Percentiles rank a stretch among this genome's conserved stretches.
Evolutionary conservation across 1,284 basidiomycete species (phyloP).

Genomic region (Termitomyces sp.): DNA sequence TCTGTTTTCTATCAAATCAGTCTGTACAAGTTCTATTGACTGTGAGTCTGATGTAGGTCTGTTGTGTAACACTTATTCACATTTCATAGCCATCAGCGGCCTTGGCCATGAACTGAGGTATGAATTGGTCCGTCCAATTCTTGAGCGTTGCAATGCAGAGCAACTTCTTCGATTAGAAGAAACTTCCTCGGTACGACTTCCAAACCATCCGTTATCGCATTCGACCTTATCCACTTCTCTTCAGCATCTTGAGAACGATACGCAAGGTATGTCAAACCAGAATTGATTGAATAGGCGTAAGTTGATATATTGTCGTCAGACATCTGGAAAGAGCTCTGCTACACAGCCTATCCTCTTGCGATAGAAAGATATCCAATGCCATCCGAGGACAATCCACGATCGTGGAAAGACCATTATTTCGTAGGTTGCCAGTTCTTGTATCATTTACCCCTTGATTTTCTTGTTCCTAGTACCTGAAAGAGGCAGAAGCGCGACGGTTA

Average conservation of each 20-base stretch:
- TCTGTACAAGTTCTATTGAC: slow-evolving; percentile 51
- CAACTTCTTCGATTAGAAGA: slow-evolving; percentile 63
- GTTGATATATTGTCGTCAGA: slow-evolving; percentile 37
- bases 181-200: slow-evolving; percentile 56
- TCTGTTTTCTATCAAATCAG: slow-evolving; percentile 26
- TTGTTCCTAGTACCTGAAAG: slow-evolving; percentile 42
- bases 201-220: not conserved
- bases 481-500: slow-evolving; percentile 53
- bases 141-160: slow-evolving; percentile 66
- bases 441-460: not conserved
- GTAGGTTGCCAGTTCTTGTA: slow-evolving; percentile 36
- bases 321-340: slow-evolving; percentile 65
- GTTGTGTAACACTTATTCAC: slow-evolving; percentile 1
- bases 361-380: slow-evolving; percentile 40
- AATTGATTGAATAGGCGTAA: slow-evolving; percentile 11
- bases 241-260: slow-evolving; percentile 55
- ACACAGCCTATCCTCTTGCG: slow-evolving; percentile 50
- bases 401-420: slow-evolving; percentile 67
- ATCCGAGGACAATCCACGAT: slow-evolving; percentile 42
- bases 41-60: slow-evolving; percentile 32
- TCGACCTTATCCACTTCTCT: slow-evolving; percentile 8
- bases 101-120: slow-evolving; percentile 58
- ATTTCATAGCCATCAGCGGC: slow-evolving; percentile 44
- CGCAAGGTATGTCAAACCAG: slow-evolving; percentile 42
- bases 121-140: slow-evolving; percentile 61